Evolutionary conservation across 352 stramenopile species (phyloP), one percentile per base, ranked within the genome.

Genomic region (Globisporangium yorkense): DNA sequence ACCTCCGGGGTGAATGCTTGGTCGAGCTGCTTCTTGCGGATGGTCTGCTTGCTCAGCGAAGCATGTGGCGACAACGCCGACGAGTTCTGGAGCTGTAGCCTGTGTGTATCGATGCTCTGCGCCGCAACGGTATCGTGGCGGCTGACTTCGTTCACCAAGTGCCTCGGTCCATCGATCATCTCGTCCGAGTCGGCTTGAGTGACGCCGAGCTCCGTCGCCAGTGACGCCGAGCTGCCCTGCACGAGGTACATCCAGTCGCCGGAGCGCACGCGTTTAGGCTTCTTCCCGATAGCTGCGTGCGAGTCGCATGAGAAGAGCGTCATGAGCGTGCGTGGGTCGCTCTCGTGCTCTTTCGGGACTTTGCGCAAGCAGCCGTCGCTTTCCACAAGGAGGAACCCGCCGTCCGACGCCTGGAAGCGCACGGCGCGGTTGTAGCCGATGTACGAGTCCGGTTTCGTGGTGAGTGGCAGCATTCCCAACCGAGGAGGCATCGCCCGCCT

Each of bases 361-460:
- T 84, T 84, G 20, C 65, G 59, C 24, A 81, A 7, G 1, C 50
- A 65, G 2, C 74, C 71, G 35, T 75, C 63, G 2, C 47, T 54
- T 27, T 81, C 74, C 10, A 84, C 24, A 9, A 74, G 61, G 6
- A 84, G 58, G 35, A 69, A 75, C 16, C 68, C 64, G 0, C 74
- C 70, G 33, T 84, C 71, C 5, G 63, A 57, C 0, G 74, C 65
- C 41, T 72, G 62, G 16, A 84, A 62, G 27, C 64, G 71, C 21
- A 84, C 69, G n/a, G 65, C 27, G 0, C 63, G 63, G 15, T 68
- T 70, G 27, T 71, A 84, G 13, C 45, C 62, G 47, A 84, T 75
- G n/a, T 41, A 55, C 18, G 20, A 13, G 5, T 65, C 27, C 31
- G 56, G 33, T 15, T 29, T 29, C 20, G n/a, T 3, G 10, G 9